A percentile compares a stretch with the other conserved stretches of the same genome.
phyloP scores from a whole-genome alignment of 371 early-diverging fungal genomes.

The Actinomortierella wolfii region DNA sequence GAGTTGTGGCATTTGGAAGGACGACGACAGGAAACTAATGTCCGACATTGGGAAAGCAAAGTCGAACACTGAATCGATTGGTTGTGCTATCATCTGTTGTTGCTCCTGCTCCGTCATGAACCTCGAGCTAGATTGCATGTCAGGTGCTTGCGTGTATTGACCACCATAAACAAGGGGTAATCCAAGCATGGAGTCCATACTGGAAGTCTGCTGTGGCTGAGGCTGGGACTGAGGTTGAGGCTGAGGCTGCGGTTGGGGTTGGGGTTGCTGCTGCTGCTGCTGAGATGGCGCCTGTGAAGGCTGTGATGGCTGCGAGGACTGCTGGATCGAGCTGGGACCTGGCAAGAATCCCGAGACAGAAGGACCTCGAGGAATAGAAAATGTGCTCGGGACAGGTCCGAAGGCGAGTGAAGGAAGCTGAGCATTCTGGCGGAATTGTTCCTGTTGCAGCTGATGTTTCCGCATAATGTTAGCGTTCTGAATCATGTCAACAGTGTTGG shows the following conservation, averaged over 20 bases:
- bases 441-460: conserved; percentile 23
- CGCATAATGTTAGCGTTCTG: conserved; percentile 34
- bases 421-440: conserved; percentile 23
- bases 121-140: conserved; percentile 8
- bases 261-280: conserved; percentile 7
- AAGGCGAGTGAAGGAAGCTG: conserved; percentile 36
- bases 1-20: conserved; percentile 32
- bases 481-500: conserved; percentile 29
- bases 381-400: conserved; percentile 10
- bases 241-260: conserved; percentile 28
- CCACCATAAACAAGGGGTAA: conserved; percentile 38
- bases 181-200: conserved; percentile 12
- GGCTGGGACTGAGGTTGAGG: conserved; percentile 1
- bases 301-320: background rate
- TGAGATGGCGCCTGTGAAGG: background rate
- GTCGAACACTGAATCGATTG: conserved; percentile 38
- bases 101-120: too few species aligned
- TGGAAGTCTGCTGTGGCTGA: conserved; percentile 17
- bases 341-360: too few species aligned
- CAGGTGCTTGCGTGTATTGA: conserved; percentile 19
- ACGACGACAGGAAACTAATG: conserved; percentile 39
- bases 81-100: conserved; percentile 12
- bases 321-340: too few species aligned
- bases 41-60: conserved; percentile 38
- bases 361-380: too few species aligned